Percentiles rank a stretch among this genome's conserved stretches.
phyloP scores from a whole-genome alignment of 768 basidiomycete species.

The Hebeloma cylindrosporum region DNA sequence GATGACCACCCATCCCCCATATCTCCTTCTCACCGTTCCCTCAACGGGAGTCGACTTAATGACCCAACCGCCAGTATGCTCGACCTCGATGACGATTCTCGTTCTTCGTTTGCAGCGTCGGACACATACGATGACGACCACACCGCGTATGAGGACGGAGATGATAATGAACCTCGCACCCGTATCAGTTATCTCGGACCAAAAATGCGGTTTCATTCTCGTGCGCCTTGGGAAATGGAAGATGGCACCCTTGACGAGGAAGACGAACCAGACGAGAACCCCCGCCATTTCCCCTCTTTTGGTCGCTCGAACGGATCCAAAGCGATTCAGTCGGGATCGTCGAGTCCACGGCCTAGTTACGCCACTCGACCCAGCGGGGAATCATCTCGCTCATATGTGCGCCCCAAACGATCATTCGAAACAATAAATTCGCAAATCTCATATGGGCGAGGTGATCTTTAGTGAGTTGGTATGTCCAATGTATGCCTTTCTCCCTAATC shows the following conservation, averaged over 20 bases:
- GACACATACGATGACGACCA: constrained; percentile 33
- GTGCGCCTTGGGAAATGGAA: constrained; percentile 78
- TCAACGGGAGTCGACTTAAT: constrained; percentile 38
- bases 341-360: constrained; percentile 41
- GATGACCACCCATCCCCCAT: constrained; percentile 24
- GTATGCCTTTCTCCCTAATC: constrained; percentile 7
- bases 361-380: constrained; percentile 62
- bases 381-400: constrained; percentile 52
- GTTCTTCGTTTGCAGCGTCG: constrained; percentile 33
- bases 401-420: constrained; percentile 60
- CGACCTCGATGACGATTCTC: constrained; percentile 56
- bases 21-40: constrained; percentile 22
- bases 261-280: constrained; percentile 43
- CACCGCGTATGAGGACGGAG: constrained; percentile 37
- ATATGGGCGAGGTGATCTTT: constrained; percentile 52
- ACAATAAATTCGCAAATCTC: constrained; percentile 51
- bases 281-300: constrained; percentile 28
- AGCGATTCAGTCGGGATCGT: constrained; percentile 44
- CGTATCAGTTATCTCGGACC: constrained; percentile 79
- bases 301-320: constrained; percentile 30
- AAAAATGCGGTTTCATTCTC: constrained; percentile 79
- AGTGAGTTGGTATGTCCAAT: constrained; percentile 47
- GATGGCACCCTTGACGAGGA: constrained; percentile 46
- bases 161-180: constrained; percentile 43
- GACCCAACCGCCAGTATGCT: constrained; percentile 52